Base-by-base conservation (phyloP, 106 monocot species). In the Dendrobium catenatum region DNA sequence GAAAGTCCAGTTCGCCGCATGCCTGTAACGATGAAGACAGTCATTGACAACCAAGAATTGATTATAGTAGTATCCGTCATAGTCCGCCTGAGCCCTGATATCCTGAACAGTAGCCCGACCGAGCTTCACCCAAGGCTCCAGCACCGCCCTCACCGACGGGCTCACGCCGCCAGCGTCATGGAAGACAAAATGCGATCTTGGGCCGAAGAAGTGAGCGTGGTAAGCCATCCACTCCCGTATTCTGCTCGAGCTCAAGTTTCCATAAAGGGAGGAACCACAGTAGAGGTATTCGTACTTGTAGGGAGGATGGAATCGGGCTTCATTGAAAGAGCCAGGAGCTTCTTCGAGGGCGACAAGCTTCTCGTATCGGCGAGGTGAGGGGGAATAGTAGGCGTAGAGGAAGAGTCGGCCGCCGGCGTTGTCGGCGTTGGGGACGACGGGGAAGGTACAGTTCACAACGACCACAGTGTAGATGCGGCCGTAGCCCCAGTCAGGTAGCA, bases 11-110 rank as follows among this genome's bases (percentile, higher is more conserved):
- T 85, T 88, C 3, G 93, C 86, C 29, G 44, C 79, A 77, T 81
- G 77, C 31, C 83, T 72, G 68, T 88, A 88, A 18, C 90, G 77
- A 54, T 93, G 88, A 79, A 93, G 76, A 79, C 93, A 93, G 40
- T 93, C 93, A 31, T 93, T 93, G 11, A 90, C 86, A 20, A 93
- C 87, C 83, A 93, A 37, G 79, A 93, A 93, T 80, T 93, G 93
- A 86, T 93, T 93, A 49, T 93, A 84, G 84, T 93, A 93, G 78
- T 93, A 93, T n/a, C 93, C 93, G 72, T 93, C 93, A n/a, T 80
- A 90, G 77, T 80, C 64, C 83, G 85, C 93, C 78, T 90, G 88
- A 48, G 82, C 93, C 54, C 88, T 75, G n/a, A 93, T 80, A 68
- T 93, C 93, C 78, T 93, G 88, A 17, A 93, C 56, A 10, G 87